These are phyloP conservation scores for Cucurbita maxima DNA, from an alignment of 306 rosid species.

Conservation along the genomic window DNA sequence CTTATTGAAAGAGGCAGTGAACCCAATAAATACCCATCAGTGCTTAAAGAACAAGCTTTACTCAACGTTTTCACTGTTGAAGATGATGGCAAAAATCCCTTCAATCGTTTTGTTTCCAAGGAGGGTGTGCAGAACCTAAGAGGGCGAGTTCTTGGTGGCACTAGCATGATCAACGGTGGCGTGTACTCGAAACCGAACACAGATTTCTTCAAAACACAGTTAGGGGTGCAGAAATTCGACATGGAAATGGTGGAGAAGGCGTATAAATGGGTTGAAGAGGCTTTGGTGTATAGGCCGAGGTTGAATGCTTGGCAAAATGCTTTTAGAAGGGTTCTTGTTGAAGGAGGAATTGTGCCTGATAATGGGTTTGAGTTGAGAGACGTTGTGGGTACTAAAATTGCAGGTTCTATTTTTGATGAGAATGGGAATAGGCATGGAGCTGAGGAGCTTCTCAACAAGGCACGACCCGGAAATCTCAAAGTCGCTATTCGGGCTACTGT, in stretches of 20 bases:
- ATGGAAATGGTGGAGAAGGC: slow-evolving; percentile 8
- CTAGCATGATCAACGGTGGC: slow-evolving; percentile 10
- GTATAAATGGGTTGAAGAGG: slow-evolving; percentile 13
- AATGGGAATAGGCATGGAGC: slow-evolving; percentile 16
- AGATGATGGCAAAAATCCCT: neutral
- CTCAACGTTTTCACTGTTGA: neutral
- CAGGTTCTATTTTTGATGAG: slow-evolving; percentile 7
- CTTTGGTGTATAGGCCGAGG: neutral
- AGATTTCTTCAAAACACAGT: neutral
- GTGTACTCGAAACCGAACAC: slow-evolving; percentile 1
- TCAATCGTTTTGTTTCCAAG: neutral
- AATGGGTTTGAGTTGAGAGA: slow-evolving; percentile 7
- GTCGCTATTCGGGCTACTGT: slow-evolving; percentile 13
- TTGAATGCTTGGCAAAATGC: neutral
- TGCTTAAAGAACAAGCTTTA: neutral
- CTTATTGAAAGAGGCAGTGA: slow-evolving; percentile 16
- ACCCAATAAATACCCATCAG: neutral
- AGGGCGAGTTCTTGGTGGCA: slow-evolving; percentile 17
- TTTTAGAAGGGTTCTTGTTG: neutral
- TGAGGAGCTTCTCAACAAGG: slow-evolving; percentile 13
- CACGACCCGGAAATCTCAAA: neutral
- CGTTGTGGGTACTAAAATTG: neutral
- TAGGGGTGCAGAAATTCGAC: slow-evolving; percentile 9
- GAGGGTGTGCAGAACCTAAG: slow-evolving; percentile 13
- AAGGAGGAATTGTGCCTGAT: slow-evolving; percentile 7